Base-by-base conservation (phyloP, 306 rosid genomes). In the Dalbergia cultrata region DNA sequence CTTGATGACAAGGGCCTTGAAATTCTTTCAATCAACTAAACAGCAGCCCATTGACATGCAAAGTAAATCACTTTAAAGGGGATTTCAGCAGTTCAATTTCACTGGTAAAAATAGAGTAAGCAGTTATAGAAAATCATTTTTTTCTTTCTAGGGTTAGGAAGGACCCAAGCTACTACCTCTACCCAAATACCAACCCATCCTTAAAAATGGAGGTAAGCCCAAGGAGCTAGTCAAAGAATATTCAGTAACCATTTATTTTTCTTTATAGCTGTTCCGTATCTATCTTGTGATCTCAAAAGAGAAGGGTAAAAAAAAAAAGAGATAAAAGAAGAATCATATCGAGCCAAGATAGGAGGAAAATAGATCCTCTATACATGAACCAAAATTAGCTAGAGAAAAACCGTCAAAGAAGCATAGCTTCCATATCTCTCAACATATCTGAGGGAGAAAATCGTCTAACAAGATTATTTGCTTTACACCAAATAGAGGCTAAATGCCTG, bases 11-110 rank as follows among this genome's bases (percentile, higher is more conserved):
- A 54, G 52, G 43, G 50, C 57, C 84, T 19, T 34, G 17, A 62
- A 61, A 50, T 75, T 82, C 69, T 69, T 65, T 67, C 60, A 49
- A 75, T 19, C 85, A 72, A 72, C 72, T 57, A 31, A 39, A 67
- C 31, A 62, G 39, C 35, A 76, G 67, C 18, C 65, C 52, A 16
- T 57, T 83, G 49, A 52, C 56, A 50, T 74, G 7, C 41, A 37
- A 59, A 26, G 31, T 54, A 73, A 13, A 69, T 67, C 52, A 18
- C 75, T 69, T 19, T 13, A 31, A 67, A 45, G 43, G 43, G 18
- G 44, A 63, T 54, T 78, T 41, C 37, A 67, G 31, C 18, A 14
- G 45, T 78, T 57, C 76, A 77, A 35, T 76, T 54, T 53, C 67
- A 43, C 9, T 70, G 33, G 80, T 44, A 44, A 77, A 53, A 67